A percentile compares a stretch with the other conserved stretches of the same genome.
These are phyloP conservation scores for Pugionium dolabratum DNA, from an alignment of 345 rosid species.

Conservation along the genomic window DNA sequence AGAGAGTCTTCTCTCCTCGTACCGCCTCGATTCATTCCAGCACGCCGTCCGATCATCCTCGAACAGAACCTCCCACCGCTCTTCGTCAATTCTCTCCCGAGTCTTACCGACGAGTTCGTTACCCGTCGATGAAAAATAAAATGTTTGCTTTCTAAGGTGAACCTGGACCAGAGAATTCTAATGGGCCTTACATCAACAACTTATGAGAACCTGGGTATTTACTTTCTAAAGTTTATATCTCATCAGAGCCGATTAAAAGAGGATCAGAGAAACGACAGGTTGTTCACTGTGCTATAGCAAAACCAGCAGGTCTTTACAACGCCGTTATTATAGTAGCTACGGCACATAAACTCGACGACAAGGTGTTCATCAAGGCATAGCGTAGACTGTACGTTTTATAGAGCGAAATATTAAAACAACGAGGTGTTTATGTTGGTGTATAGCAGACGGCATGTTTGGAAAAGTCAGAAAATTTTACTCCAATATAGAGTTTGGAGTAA, in stretches of 20 bases:
- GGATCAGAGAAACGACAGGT: background rate
- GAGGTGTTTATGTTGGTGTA: background rate
- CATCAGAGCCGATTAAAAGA: background rate
- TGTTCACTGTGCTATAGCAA: background rate
- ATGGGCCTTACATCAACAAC: constrained; percentile 17
- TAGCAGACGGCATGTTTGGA: background rate
- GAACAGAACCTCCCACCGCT: no score
- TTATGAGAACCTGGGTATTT: background rate
- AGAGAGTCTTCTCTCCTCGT: constrained; percentile 37
- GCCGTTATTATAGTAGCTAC: background rate
- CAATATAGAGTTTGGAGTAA: no score
- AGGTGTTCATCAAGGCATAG: background rate
- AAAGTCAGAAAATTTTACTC: no score
- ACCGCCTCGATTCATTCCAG: constrained; percentile 37
- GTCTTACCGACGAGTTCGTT: constrained; percentile 17
- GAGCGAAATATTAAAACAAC: background rate
- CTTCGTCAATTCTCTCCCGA: background rate
- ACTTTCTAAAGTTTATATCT: background rate
- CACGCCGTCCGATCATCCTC: constrained; percentile 41
- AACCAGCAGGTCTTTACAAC: constrained; percentile 3
- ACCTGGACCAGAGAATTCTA: background rate
- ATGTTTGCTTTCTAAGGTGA: background rate
- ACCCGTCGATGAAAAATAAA: constrained; percentile 3
- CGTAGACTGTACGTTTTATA: background rate
- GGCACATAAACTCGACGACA: background rate